Percentiles rank a stretch among this genome's conserved stretches.
These are phyloP conservation scores for Hebeloma cylindrosporum DNA, from an alignment of 768 basidiomycete genomes.

Conservation along the genomic window DNA sequence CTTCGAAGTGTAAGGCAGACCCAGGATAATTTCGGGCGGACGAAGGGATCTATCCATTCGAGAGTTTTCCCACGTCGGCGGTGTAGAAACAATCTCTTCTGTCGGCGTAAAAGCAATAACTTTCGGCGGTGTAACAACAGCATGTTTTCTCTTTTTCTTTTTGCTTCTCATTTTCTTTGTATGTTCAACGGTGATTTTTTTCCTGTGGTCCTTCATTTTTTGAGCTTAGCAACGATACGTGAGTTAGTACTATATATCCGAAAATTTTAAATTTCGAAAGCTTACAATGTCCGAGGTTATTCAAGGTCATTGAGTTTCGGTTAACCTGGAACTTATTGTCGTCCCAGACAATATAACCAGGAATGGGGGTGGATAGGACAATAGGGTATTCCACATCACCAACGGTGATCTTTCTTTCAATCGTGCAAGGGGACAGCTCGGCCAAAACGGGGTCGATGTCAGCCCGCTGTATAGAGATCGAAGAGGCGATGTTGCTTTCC, in stretches of 20 bases:
- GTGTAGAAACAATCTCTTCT: neutral
- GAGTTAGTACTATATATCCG: neutral
- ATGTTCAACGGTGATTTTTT: too few relatives aligned
- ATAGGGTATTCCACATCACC: constrained; percentile 15
- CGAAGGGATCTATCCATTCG: constrained; percentile 6
- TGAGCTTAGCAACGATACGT: neutral
- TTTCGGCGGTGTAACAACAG: neutral
- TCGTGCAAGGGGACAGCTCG: constrained; percentile 9
- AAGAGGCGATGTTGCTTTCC: constrained; percentile 6
- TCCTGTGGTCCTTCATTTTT: too few relatives aligned
- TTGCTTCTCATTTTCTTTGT: too few relatives aligned
- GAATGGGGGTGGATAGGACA: constrained; percentile 15
- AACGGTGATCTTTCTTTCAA: constrained; percentile 3
- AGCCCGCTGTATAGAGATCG: neutral
- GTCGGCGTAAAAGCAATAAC: neutral
- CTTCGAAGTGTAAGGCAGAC: constrained; percentile 7
- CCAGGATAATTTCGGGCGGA: constrained; percentile 16
- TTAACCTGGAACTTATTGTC: neutral
- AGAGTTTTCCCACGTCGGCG: constrained; percentile 9
- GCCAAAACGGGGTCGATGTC: neutral
- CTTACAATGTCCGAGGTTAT: constrained; percentile 11
- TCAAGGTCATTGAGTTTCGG: constrained; percentile 1
- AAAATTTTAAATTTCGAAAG: neutral
- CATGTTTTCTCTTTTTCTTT: too few relatives aligned
- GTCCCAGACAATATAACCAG: constrained; percentile 11